Evolutionary conservation across 371 early-diverging fungal genomes (phyloP).

Genomic region (Parasitella parasitica): DNA sequence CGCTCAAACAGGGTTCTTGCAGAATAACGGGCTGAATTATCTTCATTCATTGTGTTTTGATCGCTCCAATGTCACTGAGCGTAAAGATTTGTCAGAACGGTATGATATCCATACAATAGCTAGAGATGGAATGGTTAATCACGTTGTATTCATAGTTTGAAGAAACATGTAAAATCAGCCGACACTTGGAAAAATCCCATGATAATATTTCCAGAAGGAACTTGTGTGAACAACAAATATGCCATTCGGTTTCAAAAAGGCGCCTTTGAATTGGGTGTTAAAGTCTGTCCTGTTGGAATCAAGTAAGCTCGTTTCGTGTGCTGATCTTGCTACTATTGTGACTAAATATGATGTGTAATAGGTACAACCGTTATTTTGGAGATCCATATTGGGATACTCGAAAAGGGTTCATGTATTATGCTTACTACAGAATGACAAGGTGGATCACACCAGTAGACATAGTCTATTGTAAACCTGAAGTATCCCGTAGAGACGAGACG

Average conservation of each 20-base stretch:
- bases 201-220: constrained; percentile 89
- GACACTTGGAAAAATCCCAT: constrained; percentile 50
- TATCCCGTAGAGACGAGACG: constrained; percentile 16
- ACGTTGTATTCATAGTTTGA: constrained; percentile 17
- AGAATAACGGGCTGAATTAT: constrained; percentile 63
- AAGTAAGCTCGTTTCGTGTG: constrained; percentile 29
- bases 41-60: constrained; percentile 78
- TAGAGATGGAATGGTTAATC: neutral
- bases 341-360: neutral
- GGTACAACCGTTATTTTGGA: constrained; percentile 36
- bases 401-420: constrained; percentile 45
- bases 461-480: constrained; percentile 27
- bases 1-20: constrained; percentile 64
- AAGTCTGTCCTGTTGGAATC: constrained; percentile 44
- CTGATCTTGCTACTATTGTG: neutral
- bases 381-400: constrained; percentile 52
- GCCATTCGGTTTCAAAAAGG: constrained; percentile 87
- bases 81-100: constrained; percentile 43
- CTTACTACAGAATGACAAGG: constrained; percentile 47
- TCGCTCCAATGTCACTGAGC: constrained; percentile 69
- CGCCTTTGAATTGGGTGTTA: constrained; percentile 79
- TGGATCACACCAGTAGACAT: constrained; percentile 41
- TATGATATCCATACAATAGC: constrained; percentile 44
- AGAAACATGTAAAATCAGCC: constrained; percentile 34
- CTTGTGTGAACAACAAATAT: constrained; percentile 86